Evolutionary conservation across 257 asterid genomes (phyloP), one percentile per base, ranked within the genome.

Genomic region (Schizonepeta tenuifolia): DNA sequence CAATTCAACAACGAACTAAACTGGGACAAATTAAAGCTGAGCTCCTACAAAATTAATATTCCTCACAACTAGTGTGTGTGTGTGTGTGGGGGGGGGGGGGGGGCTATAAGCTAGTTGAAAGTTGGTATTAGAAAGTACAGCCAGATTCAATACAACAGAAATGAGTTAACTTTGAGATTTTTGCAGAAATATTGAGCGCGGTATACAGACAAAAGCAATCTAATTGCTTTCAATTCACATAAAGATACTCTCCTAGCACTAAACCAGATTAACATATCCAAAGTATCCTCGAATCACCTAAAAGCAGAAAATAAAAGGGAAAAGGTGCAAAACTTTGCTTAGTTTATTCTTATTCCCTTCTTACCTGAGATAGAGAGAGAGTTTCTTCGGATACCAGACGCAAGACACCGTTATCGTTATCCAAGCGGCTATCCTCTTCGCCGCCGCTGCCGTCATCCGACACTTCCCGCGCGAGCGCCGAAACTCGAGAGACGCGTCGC

Each of bases 291-390:
- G 7, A 31, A 31, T 3, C 36, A 35, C 55, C 55, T 60, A 55
- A 14, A 51, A 51, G 2, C 28, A 21, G 9, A 24, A 11, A 1
- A 26, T 12, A 41, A 31, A 36, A 8, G 10, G 13, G 17, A 2
- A 15, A 61, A 59, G 14, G 67, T 1, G 57, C 15, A 54, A 24
- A 28, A 6, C 70, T 12, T 22, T 40, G 0, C 24, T 50, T 13
- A 26, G 41, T 31, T 60, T 2, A 3, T 54, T 33, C 4, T 51
- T 14, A 12, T 17, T 15, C 58, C 43, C 24, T 36, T 50, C 28
- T 61, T 81, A 90, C 96, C 91, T 76, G 84, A 51, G 88, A 59
- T 17, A 41, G 20, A 26, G 81, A 61, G 26, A 75, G 26, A 28
- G 78, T 46, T 17, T 78, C 86, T 40, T 75, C 91, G 41, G 88